Base-by-base conservation (phyloP, 768 basidiomycete species). In the Symmetrospora coprosmae region DNA sequence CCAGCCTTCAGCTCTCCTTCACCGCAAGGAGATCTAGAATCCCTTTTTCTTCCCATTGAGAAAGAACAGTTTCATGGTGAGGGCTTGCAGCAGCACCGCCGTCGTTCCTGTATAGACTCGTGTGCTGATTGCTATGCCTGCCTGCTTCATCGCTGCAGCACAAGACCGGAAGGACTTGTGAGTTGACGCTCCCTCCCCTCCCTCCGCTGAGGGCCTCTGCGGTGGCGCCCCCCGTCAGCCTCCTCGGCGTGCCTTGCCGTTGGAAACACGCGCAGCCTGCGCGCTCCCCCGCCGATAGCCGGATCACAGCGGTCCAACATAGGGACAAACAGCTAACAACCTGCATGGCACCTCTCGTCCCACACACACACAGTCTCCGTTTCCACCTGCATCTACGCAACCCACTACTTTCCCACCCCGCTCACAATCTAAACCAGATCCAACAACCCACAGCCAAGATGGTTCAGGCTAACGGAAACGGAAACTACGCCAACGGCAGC, bases 111-210 rank as follows among this genome's bases (percentile, higher is more conserved):
- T n/a, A n/a, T n/a, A n/a, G n/a, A n/a, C n/a, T n/a, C n/a, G 31
- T 35, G 17, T n/a, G 17, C 37, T 37, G 35, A 16, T 5, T 40
- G 31, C 23, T 35, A 8, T 11, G 27, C 49, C 31, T 9, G 17
- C 49, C 23, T 11, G 9, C 49, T 35, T n/a, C n/a, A n/a, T n/a
- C n/a, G n/a, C 34, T 50, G 30, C 30, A 58, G 55, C 55, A 58
- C 55, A 58, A 58, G 55, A 58, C 55, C 40, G 55, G 55, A 58
- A 58, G 55, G 46, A 58, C 55, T 45, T 58, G 55, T 58, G 31
- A 16, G 51, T 31, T 6, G n/a, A n/a, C n/a, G n/a, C n/a, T n/a
- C n/a, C n/a, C n/a, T n/a, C n/a, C n/a, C n/a, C n/a, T n/a, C n/a
- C n/a, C n/a, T n/a, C n/a, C n/a, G n/a, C n/a, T n/a, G n/a, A n/a